Evolutionary conservation across 2,329 filamentous ascomycete genomes (phyloP), one percentile per base, ranked within the genome.

Genomic region (Penicillium sclerotiorum): DNA sequence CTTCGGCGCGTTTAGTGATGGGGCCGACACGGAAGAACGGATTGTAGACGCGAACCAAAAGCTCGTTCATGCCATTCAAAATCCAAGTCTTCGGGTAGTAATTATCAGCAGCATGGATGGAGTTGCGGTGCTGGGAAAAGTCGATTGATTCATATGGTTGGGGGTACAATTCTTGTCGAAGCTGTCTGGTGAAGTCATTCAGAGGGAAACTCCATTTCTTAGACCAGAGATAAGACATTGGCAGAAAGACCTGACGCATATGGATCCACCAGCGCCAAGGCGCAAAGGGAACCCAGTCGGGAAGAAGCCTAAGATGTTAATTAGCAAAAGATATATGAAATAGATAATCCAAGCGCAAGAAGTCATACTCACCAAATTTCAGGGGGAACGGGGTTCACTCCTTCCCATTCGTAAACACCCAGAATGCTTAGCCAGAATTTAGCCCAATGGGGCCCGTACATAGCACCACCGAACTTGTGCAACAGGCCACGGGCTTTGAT

Each of bases 261-360:
- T 99, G 94, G 63, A 97, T 89, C 93, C 92, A 96, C 92, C 93
- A 96, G 58, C 90, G 80, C 90, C 91, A 95, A 0, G 93, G 93
- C 5, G 90, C 85, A 64, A 96, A 81, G 1, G 92, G 92, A 3
- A 90, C 81, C 90, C 90, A 96, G 69, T 96, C 89, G 0, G 92
- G 92, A 3, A 96, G 75, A 33, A 96, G 78, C 78, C 77, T 80
- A 47, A 4, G 28, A 2, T 18, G 43, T 45, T 41, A 17, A 36
- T 56, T 45, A 64, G 32, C 28, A 22, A 39, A 7, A 23, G 2
- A 44, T 44, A 8, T 13, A 18, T 17, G 39, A 32, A 22, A 17
- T 22, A 27, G 37, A 8, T 12, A 37, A 13, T 25, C 20, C 56
- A 13, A 5, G n/a, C n/a, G n/a, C n/a, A n/a, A n/a, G n/a, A n/a